Conservation (phyloP, 768 basidiomycete genomes). For the Tulasnella sp. region DNA sequence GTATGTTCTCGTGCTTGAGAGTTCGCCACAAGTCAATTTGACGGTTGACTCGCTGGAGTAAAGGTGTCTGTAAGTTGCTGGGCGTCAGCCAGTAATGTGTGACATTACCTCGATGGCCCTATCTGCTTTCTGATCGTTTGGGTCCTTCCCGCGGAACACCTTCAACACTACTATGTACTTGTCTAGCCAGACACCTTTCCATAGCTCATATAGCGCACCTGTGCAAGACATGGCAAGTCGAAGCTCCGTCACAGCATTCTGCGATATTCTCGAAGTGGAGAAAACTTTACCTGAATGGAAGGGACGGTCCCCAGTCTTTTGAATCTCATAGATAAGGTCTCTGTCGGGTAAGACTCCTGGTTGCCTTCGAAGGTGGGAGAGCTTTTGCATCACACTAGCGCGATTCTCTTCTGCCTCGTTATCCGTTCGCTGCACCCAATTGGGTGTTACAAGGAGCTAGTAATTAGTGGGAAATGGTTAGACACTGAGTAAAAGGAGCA, state of each 20-base stretch:
- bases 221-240: neutral
- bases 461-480: neutral
- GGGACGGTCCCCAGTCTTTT: no score
- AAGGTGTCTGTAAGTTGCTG: neutral
- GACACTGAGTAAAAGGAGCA: neutral
- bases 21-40: constrained; percentile 6
- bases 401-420: no score
- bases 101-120: neutral
- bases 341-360: no score
- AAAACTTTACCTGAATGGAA: no score
- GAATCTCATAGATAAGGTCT: no score
- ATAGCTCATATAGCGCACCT: neutral
- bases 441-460: neutral
- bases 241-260: no score
- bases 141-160: neutral
- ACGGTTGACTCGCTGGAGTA: neutral
- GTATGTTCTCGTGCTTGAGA: neutral
- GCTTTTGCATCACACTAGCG: no score
- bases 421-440: neutral
- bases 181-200: constrained; percentile 6
- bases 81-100: neutral
- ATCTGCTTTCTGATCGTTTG: neutral
- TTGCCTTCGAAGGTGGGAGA: no score
- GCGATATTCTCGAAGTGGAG: no score
- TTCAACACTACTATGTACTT: constrained; percentile 1